Evolutionary conservation across 1,139 yeast species (phyloP), one percentile per base, ranked within the genome.

Genomic region (Saccharomycopsis phalli): DNA sequence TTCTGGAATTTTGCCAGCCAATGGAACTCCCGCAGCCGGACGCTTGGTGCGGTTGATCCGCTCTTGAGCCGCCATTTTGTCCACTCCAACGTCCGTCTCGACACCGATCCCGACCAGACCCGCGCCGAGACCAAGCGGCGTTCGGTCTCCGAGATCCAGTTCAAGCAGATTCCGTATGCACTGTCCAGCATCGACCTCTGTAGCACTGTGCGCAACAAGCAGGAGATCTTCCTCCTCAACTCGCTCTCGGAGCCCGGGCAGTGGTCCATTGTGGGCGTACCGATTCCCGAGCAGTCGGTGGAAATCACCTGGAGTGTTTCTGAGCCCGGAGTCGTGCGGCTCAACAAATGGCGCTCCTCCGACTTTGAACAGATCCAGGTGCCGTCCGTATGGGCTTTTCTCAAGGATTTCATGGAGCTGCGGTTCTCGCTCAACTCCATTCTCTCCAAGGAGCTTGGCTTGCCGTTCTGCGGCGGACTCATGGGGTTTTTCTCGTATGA

Each of bases 381-480:
- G 7, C 52, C 46, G 4, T 53, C 59, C 7, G 57, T 74, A 3
- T 79, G 83, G 81, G 53, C 60, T 4, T 65, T 58, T 40, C 50
- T 80, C 8, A 71, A 82, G 0, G 48, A 56, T 0, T 69, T 62
- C 41, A 76, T 82, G 81, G 52, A 26, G 11, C 7, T 4, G 11
- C 8, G 34, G 10, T 28, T 26, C 19, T 13, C 37, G 7, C 19
- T 36, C n/a, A 29, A 29, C n/a, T 35, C 38, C 13, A 11, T 11
- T 11, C 18, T 26, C 26, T 4, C 29, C 13, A n/a, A 34, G 13
- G 13, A 25, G 21, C 20, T 25, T 25, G 31, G 59, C 1, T 61
- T 81, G 32, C 94, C 95, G 1, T 93, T 93, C 54, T 65, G 77
- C 45, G 98, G 98, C 18, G 99, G 99, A 0, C 68, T 81, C 27